Evolutionary conservation across 2,329 filamentous ascomycete genomes (phyloP).

Genomic region (Corniculantispora saksenae): DNA sequence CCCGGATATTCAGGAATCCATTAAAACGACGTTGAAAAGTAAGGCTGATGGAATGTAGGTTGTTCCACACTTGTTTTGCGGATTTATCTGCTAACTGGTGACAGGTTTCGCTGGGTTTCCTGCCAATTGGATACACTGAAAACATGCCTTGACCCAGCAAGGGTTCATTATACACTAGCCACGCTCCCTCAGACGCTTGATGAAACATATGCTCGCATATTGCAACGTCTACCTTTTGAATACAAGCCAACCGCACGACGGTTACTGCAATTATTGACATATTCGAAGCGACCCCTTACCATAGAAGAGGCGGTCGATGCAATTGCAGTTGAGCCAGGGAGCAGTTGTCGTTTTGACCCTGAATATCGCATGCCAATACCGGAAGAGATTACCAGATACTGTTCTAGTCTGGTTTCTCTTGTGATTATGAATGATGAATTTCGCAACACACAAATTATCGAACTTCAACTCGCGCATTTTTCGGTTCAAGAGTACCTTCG

Average conservation of each 20-base stretch:
- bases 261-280: slow-evolving; percentile 6
- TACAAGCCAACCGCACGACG: not conserved
- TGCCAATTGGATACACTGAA: slow-evolving; percentile 16
- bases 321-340: not conserved
- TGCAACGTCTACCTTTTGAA: not conserved
- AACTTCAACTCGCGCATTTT: slow-evolving; percentile 15
- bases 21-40: not conserved
- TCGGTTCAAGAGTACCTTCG: slow-evolving; percentile 14
- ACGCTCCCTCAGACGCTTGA: slow-evolving; percentile 2
- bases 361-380: not conserved
- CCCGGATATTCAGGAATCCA: not conserved
- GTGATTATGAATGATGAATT: not conserved
- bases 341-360: not conserved
- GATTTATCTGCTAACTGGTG: not conserved
- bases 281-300: not conserved
- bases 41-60: not conserved
- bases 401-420: not conserved
- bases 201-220: slow-evolving; percentile 5
- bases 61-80: no score
- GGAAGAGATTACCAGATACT: slow-evolving; percentile 2
- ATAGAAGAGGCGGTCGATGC: slow-evolving; percentile 12
- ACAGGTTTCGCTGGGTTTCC: slow-evolving; percentile 12
- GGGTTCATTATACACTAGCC: not conserved
- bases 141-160: not conserved
- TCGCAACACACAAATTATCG: not conserved